phyloP scores from a whole-genome alignment of 805 yeast genomes.

The Grigorovia humatica region DNA sequence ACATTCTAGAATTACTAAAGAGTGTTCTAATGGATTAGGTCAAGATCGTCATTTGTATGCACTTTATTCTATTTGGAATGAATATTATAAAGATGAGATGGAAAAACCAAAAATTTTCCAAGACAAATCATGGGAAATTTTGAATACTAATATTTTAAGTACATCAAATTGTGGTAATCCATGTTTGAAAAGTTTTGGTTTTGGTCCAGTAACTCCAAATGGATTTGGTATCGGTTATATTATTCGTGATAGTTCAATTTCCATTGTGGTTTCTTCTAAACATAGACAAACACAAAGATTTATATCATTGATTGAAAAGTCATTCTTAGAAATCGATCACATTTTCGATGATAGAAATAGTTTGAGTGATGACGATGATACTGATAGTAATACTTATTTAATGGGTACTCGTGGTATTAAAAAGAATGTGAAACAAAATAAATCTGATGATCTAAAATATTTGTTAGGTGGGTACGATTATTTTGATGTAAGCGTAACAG shows the following conservation, averaged over 20 bases:
- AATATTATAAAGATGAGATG: constrained; percentile 18
- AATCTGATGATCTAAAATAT: constrained; percentile 31
- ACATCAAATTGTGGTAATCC: constrained; percentile 92
- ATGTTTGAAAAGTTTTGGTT: constrained; percentile 75
- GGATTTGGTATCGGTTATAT: constrained; percentile 93
- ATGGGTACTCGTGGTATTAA: constrained; percentile 4
- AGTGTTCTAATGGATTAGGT: constrained; percentile 71
- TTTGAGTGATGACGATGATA: not conserved
- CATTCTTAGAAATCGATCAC: constrained; percentile 50
- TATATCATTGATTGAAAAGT: constrained; percentile 51
- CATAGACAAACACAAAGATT: constrained; percentile 81
- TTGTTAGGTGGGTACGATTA: constrained; percentile 80
- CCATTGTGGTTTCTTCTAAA: constrained; percentile 76
- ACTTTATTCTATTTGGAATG: constrained; percentile 76
- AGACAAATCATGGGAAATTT: constrained; percentile 79
- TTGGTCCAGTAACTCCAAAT: constrained; percentile 81
- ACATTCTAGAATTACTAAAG: constrained; percentile 58
- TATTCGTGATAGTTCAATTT: constrained; percentile 66
- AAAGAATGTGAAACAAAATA: constrained; percentile 4
- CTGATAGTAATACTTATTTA: constrained; percentile 3
- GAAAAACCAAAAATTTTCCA: constrained; percentile 66
- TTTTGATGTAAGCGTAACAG: constrained; percentile 41
- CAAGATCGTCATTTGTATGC: constrained; percentile 89
- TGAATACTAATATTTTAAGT: constrained; percentile 70
- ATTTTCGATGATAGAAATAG: constrained; percentile 31